A percentile compares a stretch with the other conserved stretches of the same genome.
These are phyloP conservation scores for Eurotiales sp. DNA, from an alignment of 2,329 filamentous ascomycete genomes.

Conservation along the genomic window DNA sequence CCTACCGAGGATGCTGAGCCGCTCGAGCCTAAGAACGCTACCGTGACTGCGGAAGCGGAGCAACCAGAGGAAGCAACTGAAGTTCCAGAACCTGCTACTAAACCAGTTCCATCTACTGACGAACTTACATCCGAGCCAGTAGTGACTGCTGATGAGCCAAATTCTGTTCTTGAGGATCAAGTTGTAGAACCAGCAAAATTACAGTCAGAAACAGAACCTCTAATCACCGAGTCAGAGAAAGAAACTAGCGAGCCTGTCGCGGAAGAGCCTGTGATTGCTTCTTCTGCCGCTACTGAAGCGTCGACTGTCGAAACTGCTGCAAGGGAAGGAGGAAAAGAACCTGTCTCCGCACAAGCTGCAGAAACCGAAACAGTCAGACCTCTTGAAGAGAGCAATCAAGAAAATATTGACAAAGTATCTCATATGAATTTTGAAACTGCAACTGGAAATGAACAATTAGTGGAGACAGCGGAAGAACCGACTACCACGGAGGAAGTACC, in stretches of 20 bases:
- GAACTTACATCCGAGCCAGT: background rate
- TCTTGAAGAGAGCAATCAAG: background rate
- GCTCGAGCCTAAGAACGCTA: background rate
- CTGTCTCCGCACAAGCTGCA: background rate
- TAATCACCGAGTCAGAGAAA: background rate
- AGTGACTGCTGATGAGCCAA: background rate
- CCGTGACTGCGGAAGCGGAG: background rate
- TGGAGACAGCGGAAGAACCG: conserved; percentile 8
- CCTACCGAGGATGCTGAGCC: background rate
- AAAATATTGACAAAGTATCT: background rate
- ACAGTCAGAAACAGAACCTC: too few species aligned
- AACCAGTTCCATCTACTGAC: background rate
- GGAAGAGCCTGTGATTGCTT: background rate
- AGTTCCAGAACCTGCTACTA: background rate
- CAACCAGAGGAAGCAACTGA: background rate
- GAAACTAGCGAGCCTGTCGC: background rate
- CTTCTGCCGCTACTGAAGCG: background rate
- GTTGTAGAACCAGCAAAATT: background rate
- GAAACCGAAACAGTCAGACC: background rate
- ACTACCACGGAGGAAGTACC: conserved; percentile 12
- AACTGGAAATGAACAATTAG: background rate
- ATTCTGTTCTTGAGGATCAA: background rate
- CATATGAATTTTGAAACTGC: background rate
- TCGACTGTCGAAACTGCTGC: background rate
- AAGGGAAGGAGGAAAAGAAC: background rate